Evolutionary conservation across 176 grass and related monocot species (phyloP).

Genomic region (Neostapfia colusana): DNA sequence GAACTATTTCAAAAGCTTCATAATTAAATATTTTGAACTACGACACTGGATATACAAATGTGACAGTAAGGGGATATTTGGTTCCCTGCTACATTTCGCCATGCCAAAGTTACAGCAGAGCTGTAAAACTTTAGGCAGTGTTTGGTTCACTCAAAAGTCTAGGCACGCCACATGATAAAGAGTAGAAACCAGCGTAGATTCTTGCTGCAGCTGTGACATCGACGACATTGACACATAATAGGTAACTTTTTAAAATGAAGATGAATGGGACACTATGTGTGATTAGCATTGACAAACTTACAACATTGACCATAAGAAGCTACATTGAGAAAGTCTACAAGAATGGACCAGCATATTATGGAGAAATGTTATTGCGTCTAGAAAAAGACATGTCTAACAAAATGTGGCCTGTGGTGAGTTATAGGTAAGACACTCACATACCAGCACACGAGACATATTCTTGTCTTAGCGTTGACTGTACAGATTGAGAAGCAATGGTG

Average conservation of each 20-base stretch:
- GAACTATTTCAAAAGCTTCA: slow-evolving; percentile 5
- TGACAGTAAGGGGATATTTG: background rate
- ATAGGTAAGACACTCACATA: slow-evolving; percentile 41
- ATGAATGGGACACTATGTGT: slow-evolving; percentile 6
- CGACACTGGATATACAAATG: slow-evolving; percentile 13
- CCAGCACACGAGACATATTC: slow-evolving; percentile 58
- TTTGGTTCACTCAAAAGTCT: too few relatives aligned
- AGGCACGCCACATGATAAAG: too few relatives aligned
- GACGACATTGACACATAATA: slow-evolving; percentile 14
- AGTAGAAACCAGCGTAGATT: too few relatives aligned
- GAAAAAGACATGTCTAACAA: slow-evolving; percentile 22
- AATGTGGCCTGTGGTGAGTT: slow-evolving; percentile 12
- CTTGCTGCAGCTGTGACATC: too few relatives aligned
- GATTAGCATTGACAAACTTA: slow-evolving; percentile 9
- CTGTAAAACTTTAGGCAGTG: too few relatives aligned
- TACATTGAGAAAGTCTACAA: slow-evolving; percentile 11
- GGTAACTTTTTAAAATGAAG: background rate
- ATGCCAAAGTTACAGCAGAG: too few relatives aligned
- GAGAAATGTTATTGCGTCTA: background rate
- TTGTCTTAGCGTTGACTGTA: slow-evolving; percentile 35
- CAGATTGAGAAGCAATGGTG: slow-evolving; percentile 26
- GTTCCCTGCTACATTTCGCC: too few relatives aligned
- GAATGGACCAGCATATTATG: slow-evolving; percentile 14
- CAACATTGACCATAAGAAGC: slow-evolving; percentile 6
- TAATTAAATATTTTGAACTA: slow-evolving; percentile 6